Evolutionary conservation across 2,329 filamentous ascomycete genomes (phyloP), one percentile per base, ranked within the genome.

Genomic region (Nemania sp.): DNA sequence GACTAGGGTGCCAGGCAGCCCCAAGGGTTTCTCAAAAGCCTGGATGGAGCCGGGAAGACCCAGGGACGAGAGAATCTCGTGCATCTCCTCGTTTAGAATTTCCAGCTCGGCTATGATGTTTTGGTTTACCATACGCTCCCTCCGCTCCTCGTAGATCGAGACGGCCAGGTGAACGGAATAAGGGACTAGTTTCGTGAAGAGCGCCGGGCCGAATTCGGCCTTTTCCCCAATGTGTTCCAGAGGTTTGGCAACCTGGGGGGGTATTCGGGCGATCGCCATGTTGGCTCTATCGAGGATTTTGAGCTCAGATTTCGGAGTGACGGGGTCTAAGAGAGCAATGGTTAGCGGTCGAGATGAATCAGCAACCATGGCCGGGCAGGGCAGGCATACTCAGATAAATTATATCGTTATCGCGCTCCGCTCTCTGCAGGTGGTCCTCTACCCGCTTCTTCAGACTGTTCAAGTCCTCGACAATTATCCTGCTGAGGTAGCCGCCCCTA

Each of bases 111-210:
- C 87, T 50, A 97, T 90, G 34, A 98, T 91, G 52, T 86, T 90
- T 67, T 91, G 90, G 72, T 95, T 96, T 45, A 99, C 89, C 59
- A 97, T 80, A n/a, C 92, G 85, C 74, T 99, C 93, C 59, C 93
- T 84, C 13, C 93, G 86, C 72, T 98, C 93, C 57, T 92, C 92
- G 72, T 99, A 99, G 35, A 98, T 97, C 49, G 92, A 97, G 1
- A 93, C 91, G 7, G 95, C 95, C 50, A 98, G 85, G 71, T 99
- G 95, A 0, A 98, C 95, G 0, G 93, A 92, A 73, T 97, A 98
- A 0, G 95, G 95, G 0, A 99, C 95, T 1, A 99, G 83, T 69
- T 94, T 95, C 1, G 90, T 87, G 73, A 99, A 98, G 0, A 99
- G 78, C 0, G 92, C 90, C 20, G 87, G 87, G 0, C 95, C 94